Conservation (phyloP, 805 yeast genomes). For the Yarrowia yakushimensis region DNA sequence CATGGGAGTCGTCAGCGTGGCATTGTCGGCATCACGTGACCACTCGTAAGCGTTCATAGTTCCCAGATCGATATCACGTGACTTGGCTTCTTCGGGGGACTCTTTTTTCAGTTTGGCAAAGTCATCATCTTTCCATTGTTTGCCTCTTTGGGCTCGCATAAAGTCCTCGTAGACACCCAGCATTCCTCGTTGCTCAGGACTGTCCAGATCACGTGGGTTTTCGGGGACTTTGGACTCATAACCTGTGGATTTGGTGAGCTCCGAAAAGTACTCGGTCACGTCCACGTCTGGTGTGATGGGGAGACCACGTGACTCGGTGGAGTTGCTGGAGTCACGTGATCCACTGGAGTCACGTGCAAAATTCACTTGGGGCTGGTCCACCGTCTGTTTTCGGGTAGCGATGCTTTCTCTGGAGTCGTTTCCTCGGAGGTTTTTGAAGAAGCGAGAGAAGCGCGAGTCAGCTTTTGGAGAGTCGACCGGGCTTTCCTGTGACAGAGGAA, state of each 20-base stretch:
- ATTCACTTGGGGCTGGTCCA: not conserved
- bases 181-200: not conserved
- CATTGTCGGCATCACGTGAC: not conserved
- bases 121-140: not conserved
- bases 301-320: not conserved
- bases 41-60: not conserved
- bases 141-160: constrained; percentile 7
- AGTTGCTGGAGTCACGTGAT: not conserved
- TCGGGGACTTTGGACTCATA: not conserved
- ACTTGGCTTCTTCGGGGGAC: not conserved
- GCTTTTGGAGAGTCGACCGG: not conserved
- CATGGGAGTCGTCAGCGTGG: not conserved
- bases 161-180: constrained; percentile 8
- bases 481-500: not conserved
- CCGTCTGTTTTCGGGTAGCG: not conserved
- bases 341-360: too few relatives aligned
- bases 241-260: not conserved
- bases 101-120: not conserved
- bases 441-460: constrained; percentile 9
- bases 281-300: constrained; percentile 1
- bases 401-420: constrained; percentile 1
- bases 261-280: not conserved
- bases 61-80: constrained; percentile 6
- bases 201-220: not conserved
- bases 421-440: not conserved